These are phyloP conservation scores for Nemophila menziesii DNA, from an alignment of 257 asterid species.

Conservation along the genomic window DNA sequence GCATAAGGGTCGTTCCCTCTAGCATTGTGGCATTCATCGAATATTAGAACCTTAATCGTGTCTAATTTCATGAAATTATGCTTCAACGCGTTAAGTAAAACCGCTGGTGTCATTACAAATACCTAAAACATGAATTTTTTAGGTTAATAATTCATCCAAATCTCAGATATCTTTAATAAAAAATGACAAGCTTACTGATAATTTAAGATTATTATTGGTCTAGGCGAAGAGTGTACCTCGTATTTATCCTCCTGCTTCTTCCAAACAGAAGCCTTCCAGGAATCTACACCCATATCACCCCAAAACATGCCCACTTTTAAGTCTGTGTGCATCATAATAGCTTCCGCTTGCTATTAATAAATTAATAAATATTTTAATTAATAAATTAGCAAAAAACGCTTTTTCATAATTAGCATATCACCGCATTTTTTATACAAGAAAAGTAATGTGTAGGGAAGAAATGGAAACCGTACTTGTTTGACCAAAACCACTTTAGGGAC, in stretches of 20 bases:
- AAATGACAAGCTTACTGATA: too few species aligned
- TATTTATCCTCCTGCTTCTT: slow-evolving; percentile 20
- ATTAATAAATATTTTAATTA: too few species aligned
- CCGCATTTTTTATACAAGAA: background rate
- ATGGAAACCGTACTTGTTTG: slow-evolving; percentile 31
- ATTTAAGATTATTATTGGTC: too few species aligned
- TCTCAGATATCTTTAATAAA: background rate
- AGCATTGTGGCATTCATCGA: slow-evolving; percentile 87
- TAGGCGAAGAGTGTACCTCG: slow-evolving; percentile 66
- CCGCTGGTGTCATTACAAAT: slow-evolving; percentile 82
- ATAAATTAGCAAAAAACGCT: too few species aligned
- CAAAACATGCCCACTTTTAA: slow-evolving; percentile 59
- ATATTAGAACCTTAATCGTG: slow-evolving; percentile 55
- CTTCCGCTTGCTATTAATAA: slow-evolving; percentile 65
- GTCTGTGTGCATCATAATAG: slow-evolving; percentile 41
- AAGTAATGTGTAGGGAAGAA: background rate
- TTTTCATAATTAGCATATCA: background rate
- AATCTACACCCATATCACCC: slow-evolving; percentile 76
- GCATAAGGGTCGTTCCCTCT: slow-evolving; percentile 55
- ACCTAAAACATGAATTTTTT: slow-evolving; percentile 40
- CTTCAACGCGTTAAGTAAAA: slow-evolving; percentile 71
- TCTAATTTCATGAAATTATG: slow-evolving; percentile 37
- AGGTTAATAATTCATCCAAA: too few species aligned
- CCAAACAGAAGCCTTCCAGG: slow-evolving; percentile 63
- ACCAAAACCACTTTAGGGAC: slow-evolving; percentile 76